Conservation (phyloP, 2,329 filamentous ascomycete species). For the Ophiocordyceps camponoti-leonardi region DNA sequence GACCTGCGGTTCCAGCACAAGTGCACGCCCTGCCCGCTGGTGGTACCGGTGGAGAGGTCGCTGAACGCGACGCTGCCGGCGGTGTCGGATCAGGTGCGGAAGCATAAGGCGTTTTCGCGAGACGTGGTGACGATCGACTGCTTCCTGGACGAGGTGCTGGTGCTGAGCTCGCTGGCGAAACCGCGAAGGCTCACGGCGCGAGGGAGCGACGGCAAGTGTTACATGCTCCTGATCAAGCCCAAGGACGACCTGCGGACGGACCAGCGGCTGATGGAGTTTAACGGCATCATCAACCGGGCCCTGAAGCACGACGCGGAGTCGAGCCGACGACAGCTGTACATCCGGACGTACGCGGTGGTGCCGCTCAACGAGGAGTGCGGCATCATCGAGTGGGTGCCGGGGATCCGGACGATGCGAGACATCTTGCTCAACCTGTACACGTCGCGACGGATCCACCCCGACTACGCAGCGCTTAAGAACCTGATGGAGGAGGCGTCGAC, state of each 20-base stretch:
- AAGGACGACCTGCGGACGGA: slow-evolving; percentile 97
- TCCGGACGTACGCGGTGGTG: slow-evolving; percentile 93
- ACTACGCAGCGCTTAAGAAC: slow-evolving; percentile 50
- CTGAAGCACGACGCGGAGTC: slow-evolving; percentile 84
- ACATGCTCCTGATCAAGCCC: slow-evolving; percentile 88
- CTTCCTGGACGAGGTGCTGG: slow-evolving; percentile 76
- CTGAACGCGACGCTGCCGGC: slow-evolving; percentile 69
- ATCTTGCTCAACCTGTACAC: slow-evolving; percentile 69
- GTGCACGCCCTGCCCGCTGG: slow-evolving; percentile 64
- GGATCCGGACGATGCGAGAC: slow-evolving; percentile 83
- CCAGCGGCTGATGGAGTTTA: slow-evolving; percentile 98
- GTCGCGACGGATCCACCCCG: slow-evolving; percentile 49
- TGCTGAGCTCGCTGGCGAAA: slow-evolving; percentile 81
- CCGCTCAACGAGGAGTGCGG: slow-evolving; percentile 96
- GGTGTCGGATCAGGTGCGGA: slow-evolving; percentile 51
- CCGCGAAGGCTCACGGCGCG: slow-evolving; percentile 77
- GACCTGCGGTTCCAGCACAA: slow-evolving; percentile 76
- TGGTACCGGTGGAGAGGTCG: slow-evolving; percentile 75
- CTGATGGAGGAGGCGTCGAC: slow-evolving; percentile 46
- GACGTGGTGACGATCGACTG: slow-evolving; percentile 68
- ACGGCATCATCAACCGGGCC: slow-evolving; percentile 90
- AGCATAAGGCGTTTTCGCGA: slow-evolving; percentile 73
- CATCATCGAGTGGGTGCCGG: slow-evolving; percentile 96
- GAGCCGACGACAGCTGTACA: slow-evolving; percentile 78
- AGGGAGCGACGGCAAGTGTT: slow-evolving; percentile 75